phyloP scores from a whole-genome alignment of 768 basidiomycete species.

The Boletus reticulatus region DNA sequence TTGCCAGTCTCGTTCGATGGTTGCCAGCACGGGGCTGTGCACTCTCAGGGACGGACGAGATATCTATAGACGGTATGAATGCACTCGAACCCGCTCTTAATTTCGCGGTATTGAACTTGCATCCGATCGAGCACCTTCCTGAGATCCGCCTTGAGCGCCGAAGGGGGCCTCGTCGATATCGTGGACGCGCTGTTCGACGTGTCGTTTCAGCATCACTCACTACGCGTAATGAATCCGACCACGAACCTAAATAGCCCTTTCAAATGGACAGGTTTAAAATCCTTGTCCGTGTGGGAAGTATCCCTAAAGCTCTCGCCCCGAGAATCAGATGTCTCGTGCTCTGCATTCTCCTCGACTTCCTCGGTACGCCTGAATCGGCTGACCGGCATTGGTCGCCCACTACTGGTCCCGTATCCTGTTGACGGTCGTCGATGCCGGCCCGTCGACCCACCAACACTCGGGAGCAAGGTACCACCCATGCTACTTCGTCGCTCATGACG shows the following conservation, averaged over 20 bases:
- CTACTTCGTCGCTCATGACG: slow-evolving; percentile 78
- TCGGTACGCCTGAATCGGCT: slow-evolving; percentile 50
- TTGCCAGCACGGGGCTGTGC: slow-evolving; percentile 32
- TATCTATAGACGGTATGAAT: slow-evolving; percentile 95
- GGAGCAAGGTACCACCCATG: slow-evolving; percentile 61
- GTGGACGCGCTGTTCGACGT: slow-evolving; percentile 74
- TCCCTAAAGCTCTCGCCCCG: slow-evolving; percentile 47
- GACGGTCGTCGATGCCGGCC: slow-evolving; percentile 71
- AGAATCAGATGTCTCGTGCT: slow-evolving; percentile 34
- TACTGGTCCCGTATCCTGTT: slow-evolving; percentile 49
- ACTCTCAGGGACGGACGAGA: slow-evolving; percentile 63
- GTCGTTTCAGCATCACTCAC: not conserved
- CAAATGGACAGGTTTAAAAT: slow-evolving; percentile 91
- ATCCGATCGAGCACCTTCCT: slow-evolving; percentile 86
- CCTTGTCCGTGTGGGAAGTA: slow-evolving; percentile 56
- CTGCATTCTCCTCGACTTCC: slow-evolving; percentile 48
- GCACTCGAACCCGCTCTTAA: slow-evolving; percentile 91
- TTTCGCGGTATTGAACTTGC: slow-evolving; percentile 93
- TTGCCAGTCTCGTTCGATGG: slow-evolving; percentile 50
- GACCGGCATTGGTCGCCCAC: slow-evolving; percentile 35
- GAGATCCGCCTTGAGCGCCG: slow-evolving; percentile 81
- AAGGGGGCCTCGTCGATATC: slow-evolving; percentile 86
- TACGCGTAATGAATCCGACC: not conserved
- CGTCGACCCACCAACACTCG: slow-evolving; percentile 50
- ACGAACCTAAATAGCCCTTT: slow-evolving; percentile 91